Evolutionary conservation across 1,139 yeast species (phyloP), one percentile per base, ranked within the genome.

Genomic region (Kurtzmaniella quercitrusa): DNA sequence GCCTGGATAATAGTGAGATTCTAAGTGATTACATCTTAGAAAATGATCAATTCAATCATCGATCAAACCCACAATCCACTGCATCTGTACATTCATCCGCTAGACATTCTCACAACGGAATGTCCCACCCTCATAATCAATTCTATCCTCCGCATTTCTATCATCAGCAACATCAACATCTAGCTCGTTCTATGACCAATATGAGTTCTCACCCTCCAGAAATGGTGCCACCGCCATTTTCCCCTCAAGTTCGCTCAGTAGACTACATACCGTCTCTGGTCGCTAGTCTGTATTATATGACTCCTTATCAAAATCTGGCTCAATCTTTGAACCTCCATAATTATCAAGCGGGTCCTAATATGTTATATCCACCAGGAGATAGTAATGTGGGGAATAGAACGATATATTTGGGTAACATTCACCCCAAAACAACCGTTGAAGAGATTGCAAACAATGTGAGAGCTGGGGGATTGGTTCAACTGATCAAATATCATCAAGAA

Each of bases 381-480:
- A 19, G 16, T 7, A 62, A 62, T 48, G 49, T 58, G 14, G 75
- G 75, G 16, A 73, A 73, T 49, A 58, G 78, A 45, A 66, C 77
- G 1, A 68, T 73, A 24, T 73, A 67, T 49, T 58, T 73, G 44
- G 77, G 77, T 6, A 70, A 71, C 46, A 62, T 73, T 37, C 78
- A 72, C 50, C 71, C 73, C 9, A 63, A 62, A 43, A 65, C 77
- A 3, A 66, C 76, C 2, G 59, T 71, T n/a, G 78, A 73, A 51
- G 78, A 73, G 48, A 71, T 73, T 42, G 77, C 77, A 27, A 73
- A 73, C 46, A 73, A 73, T 48, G 74, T 73, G 18, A 59, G 77
- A 42, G 76, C 77, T 6, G 77, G 78, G 5, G 78, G 78, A 1
- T 58, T 73, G 42, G 74, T 73, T 3, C 77, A 72, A 49, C 55